Evolutionary conservation across 2,329 filamentous ascomycete genomes (phyloP).

Genomic region (Diaporthe sp.): DNA sequence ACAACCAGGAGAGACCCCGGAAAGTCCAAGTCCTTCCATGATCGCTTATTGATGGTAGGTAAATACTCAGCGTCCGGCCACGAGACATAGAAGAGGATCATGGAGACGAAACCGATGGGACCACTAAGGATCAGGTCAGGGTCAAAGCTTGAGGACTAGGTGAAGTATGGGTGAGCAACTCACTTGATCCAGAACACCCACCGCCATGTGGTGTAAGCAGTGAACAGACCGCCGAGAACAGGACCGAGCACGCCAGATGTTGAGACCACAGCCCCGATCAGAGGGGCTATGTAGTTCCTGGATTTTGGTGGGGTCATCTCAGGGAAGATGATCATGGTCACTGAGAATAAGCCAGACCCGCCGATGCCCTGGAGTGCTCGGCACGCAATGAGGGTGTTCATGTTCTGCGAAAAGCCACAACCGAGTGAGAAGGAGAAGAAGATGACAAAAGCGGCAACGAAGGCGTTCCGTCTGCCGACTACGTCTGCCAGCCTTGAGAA

Average conservation of each 20-base stretch:
- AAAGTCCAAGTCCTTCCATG: constrained; percentile 67
- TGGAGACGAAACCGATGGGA: constrained; percentile 63
- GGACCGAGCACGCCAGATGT: constrained; percentile 65
- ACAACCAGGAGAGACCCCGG: constrained; percentile 68
- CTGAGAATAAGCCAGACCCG: constrained; percentile 66
- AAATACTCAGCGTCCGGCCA: constrained; percentile 64
- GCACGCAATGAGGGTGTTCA: constrained; percentile 64
- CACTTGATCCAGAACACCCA: constrained; percentile 75
- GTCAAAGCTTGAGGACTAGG: too few relatives aligned
- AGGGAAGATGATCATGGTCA: constrained; percentile 69
- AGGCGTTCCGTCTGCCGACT: constrained; percentile 66
- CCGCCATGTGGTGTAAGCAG: constrained; percentile 64
- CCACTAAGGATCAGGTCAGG: constrained; percentile 55
- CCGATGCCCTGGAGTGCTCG: constrained; percentile 66
- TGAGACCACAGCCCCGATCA: constrained; percentile 65
- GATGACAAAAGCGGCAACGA: constrained; percentile 63
- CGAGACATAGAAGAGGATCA: constrained; percentile 61
- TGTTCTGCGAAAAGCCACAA: constrained; percentile 62
- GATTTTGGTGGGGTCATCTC: constrained; percentile 61
- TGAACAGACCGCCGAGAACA: constrained; percentile 65
- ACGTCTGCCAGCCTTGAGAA: constrained; percentile 69
- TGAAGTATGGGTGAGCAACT: constrained; percentile 42
- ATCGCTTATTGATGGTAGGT: constrained; percentile 53
- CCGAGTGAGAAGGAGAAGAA: constrained; percentile 71
- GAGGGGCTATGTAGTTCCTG: constrained; percentile 59